These are phyloP conservation scores for Cytospora mali DNA, from an alignment of 2,329 filamentous ascomycete genomes.

Conservation along the genomic window DNA sequence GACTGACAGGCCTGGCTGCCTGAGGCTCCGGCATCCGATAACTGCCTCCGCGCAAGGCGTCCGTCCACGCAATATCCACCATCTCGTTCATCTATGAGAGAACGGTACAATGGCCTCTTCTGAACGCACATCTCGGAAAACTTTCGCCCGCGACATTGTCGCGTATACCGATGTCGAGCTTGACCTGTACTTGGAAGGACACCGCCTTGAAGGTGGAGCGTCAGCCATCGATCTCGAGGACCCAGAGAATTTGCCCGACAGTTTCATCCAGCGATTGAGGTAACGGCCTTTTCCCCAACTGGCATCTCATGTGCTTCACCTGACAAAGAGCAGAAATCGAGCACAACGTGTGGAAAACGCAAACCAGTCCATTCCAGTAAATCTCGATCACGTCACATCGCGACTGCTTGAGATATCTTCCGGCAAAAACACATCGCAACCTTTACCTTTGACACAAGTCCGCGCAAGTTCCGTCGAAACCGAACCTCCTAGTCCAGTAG, in stretches of 20 bases:
- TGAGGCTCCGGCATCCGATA: too few relatives aligned
- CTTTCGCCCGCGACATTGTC: not conserved
- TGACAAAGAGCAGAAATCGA: conserved; percentile 9
- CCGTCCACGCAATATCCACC: too few relatives aligned
- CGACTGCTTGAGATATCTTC: conserved; percentile 10
- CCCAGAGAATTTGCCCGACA: conserved; percentile 3
- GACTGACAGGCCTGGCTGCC: too few relatives aligned
- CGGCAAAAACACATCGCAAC: too few relatives aligned
- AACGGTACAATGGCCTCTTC: not conserved
- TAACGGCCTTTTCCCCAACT: too few relatives aligned
- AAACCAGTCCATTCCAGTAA: not conserved
- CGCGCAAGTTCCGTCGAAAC: too few relatives aligned
- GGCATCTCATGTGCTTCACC: not conserved
- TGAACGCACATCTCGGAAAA: not conserved
- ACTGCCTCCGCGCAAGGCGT: too few relatives aligned
- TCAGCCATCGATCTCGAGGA: conserved; percentile 3
- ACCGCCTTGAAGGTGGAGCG: conserved; percentile 6
- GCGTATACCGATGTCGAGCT: conserved; percentile 3
- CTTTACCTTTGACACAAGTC: too few relatives aligned
- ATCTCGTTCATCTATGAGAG: not conserved
- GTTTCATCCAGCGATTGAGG: conserved; percentile 4
- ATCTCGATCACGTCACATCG: conserved; percentile 2
- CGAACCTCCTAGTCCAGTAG: too few relatives aligned
- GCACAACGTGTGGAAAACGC: not conserved
- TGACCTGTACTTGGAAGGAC: too few relatives aligned